Percentiles rank a stretch among this genome's conserved stretches.
Evolutionary conservation across 2,329 filamentous ascomycete genomes (phyloP).

Genomic region (Diaporthe batatas): DNA sequence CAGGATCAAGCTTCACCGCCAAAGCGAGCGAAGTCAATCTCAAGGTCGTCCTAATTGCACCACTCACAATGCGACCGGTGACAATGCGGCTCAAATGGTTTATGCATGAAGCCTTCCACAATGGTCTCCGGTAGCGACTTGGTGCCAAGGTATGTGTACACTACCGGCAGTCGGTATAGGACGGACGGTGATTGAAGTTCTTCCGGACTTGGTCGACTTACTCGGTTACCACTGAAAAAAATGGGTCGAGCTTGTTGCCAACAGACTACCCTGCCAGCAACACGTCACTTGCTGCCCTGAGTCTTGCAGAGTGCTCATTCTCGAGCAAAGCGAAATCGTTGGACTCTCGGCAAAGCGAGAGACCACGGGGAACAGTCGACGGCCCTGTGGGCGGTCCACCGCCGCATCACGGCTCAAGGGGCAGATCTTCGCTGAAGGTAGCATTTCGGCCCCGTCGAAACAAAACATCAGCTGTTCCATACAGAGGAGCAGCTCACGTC

Average conservation of each 20-base stretch:
- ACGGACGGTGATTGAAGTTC: not conserved
- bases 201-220: not conserved
- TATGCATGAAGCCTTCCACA: not conserved
- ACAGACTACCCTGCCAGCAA: not conserved
- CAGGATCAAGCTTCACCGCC: not conserved
- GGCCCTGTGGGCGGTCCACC: constrained; percentile 1
- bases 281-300: not conserved
- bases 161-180: constrained; percentile 2
- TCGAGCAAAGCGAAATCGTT: constrained; percentile 18
- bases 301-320: not conserved
- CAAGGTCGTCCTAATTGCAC: not conserved
- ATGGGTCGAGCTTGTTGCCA: not conserved
- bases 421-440: constrained; percentile 8
- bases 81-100: not conserved
- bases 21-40: not conserved
- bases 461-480: constrained; percentile 39
- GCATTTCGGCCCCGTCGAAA: constrained; percentile 36
- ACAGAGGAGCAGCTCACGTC: constrained; percentile 30
- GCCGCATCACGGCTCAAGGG: not conserved
- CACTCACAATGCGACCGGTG: not conserved
- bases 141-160: not conserved
- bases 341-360: constrained; percentile 1
- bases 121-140: not conserved
- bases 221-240: not conserved
- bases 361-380: constrained; percentile 21